Evolutionary conservation across 2,329 filamentous ascomycete genomes (phyloP), one percentile per base, ranked within the genome.

Genomic region (Lasiodiplodia gonubiensis): DNA sequence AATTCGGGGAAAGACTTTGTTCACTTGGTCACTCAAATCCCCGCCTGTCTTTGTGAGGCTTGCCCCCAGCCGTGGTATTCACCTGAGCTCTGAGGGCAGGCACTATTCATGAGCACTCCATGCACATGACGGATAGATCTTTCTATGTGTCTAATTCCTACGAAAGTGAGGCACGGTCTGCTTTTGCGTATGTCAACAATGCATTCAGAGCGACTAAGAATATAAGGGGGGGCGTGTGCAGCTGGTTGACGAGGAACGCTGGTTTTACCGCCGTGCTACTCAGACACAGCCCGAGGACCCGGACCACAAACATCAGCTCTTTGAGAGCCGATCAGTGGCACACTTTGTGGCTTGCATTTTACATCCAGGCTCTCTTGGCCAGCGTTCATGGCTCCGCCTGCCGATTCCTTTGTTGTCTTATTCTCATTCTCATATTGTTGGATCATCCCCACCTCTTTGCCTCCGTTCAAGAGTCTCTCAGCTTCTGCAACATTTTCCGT

Each of bases 11-110:
- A 61, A 63, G 46, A 37, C 42, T 21, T 51, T 52, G 27, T 51
- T 52, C 27, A 37, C 35, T n/a, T 37, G 49, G 42, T 63, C 59
- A 11, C 11, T n/a, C 59, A 46, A 49, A 37, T 63, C 51, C 37
- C 42, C 59, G 25, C 59, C 59, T 25, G 59, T 63, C 59, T 63
- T 63, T 63, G 55, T 60, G 46, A 63, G 59, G 23, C 46, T 12
- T 37, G 11, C 16, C n/a, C 30, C 46, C 42, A 37, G 57, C 25
- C 46, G n/a, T 42, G 39, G 21, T 21, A 25, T 18, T 4, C 35
- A 18, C 37, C 23, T 14, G 14, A 46, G 37, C 35, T 11, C 27
- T 37, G 6, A 30, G 27, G 42, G 27, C 18, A 30, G 51, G 59
- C 46, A 63, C 21, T n/a, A 18, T 30, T 33, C 23, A 51, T 63